A percentile compares a stretch with the other conserved stretches of the same genome.
Conservation (phyloP, 1,139 yeast species). For the Nakaseomyces sp. region DNA sequence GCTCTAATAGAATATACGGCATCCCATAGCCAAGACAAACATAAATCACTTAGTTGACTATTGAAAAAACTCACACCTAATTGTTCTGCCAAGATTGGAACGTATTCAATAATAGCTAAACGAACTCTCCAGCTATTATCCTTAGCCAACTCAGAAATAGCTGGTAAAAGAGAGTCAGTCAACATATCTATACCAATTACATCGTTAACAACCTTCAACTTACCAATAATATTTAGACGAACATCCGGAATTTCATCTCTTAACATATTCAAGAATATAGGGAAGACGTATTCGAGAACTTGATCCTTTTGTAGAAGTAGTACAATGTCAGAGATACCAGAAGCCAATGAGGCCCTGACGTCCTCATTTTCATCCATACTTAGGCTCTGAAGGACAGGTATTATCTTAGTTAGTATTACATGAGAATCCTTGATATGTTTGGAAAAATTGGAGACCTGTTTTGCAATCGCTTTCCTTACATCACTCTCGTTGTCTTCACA, state of each 20-base stretch:
- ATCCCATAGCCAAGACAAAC: constrained; percentile 98
- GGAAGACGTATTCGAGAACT: constrained; percentile 75
- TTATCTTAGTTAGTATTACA: constrained; percentile 56
- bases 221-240: constrained; percentile 85
- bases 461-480: constrained; percentile 89
- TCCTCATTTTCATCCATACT: constrained; percentile 88
- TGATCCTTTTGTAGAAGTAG: constrained; percentile 79
- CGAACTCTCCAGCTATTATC: constrained; percentile 98
- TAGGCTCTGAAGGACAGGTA: constrained; percentile 77
- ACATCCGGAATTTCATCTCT: constrained; percentile 97
- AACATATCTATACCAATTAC: constrained; percentile 87
- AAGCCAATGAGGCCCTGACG: constrained; percentile 87
- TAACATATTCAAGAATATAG: constrained; percentile 85
- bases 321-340: constrained; percentile 78
- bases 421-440: constrained; percentile 40
- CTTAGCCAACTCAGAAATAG: constrained; percentile 91
- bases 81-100: constrained; percentile 93
- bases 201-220: constrained; percentile 83
- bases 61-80: constrained; percentile 90
- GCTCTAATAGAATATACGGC: constrained; percentile 93
- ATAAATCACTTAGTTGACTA: constrained; percentile 78
- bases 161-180: constrained; percentile 84
- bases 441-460: constrained; percentile 80
- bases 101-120: constrained; percentile 92
- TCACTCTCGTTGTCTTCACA: constrained; percentile 95